These are phyloP conservation scores for Ormosia semicastrata DNA, from an alignment of 306 rosid genomes.

Conservation along the genomic window DNA sequence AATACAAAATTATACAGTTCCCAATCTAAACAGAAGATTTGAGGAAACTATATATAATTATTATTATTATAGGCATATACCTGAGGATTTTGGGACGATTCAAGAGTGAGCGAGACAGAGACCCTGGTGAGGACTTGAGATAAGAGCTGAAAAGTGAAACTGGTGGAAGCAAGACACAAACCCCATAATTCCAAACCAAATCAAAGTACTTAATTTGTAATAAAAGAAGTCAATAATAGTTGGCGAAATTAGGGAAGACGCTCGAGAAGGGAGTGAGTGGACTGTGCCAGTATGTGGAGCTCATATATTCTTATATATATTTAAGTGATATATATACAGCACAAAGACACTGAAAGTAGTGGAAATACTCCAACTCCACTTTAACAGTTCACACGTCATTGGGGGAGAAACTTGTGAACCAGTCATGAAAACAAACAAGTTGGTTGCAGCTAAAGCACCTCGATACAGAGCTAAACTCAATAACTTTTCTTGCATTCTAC, in stretches of 20 bases:
- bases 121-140: not conserved
- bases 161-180: not conserved
- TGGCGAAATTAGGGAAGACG: too few species aligned
- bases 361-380: conserved; percentile 48
- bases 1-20: not conserved
- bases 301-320: too few species aligned
- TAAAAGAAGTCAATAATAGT: too few species aligned
- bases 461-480: not conserved
- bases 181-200: not conserved
- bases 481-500: too few species aligned
- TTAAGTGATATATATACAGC: not conserved
- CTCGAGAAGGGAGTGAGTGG: too few species aligned
- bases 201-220: not conserved
- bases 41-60: not conserved
- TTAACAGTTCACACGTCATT: conserved; percentile 36
- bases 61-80: not conserved
- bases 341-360: conserved; percentile 26
- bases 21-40: not conserved
- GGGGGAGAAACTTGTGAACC: conserved; percentile 35
- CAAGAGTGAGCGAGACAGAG: not conserved
- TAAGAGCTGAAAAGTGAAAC: not conserved
- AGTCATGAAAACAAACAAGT: conserved; percentile 30
- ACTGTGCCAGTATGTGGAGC: too few species aligned
- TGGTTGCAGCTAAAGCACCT: conserved; percentile 24
- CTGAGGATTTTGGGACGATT: not conserved